Base-by-base conservation (phyloP, 169 alveolate genomes). In the Cryptosporidium sp. region DNA sequence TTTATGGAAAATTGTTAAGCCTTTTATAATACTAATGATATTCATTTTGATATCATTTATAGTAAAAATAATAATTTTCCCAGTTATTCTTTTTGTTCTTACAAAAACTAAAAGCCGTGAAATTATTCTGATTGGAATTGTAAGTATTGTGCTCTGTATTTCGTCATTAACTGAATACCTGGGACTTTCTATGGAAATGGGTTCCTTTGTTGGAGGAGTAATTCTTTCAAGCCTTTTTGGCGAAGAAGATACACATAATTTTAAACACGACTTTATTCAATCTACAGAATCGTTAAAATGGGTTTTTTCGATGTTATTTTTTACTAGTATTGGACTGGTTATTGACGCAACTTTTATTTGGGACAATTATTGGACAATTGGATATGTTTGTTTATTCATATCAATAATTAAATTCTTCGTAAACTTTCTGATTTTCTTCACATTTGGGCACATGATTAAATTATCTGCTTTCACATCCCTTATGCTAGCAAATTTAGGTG, bases 101-200 rank as follows among this genome's bases (percentile, higher is more conserved):
- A 18, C 59, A 7, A 59, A 59, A 45, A 80, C 89, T 18, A 80
- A 80, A 26, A 80, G 59, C 23, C 55, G 75, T 4, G 89, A 80
- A 62, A 80, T 80, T n/a, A 62, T 80, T 10, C 68, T 80, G 14
- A 62, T 80, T 62, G 89, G 89, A 48, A 65, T 80, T 21, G 43
- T 80, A 9, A 80, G 89, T 12, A 33, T 80, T 43, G 50, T 80
- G 70, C 65, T 80, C 4, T 37, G 89, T 80, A 80, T 80, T 26
- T 80, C 89, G 7, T 80, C 89, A 16, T 39, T 80, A n/a, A 80
- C 89, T 4, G 89, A 80, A 62, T 80, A 80, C 45, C 21, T 80
- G 21, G 89, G 89, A 16, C 68, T 80, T 41, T 80, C 89, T 16
- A 80, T 80, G 89, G 89, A 80, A 80, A 80, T 80, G 89, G 89